phyloP scores from a whole-genome alignment of 345 rosid species.

The Cardamine resedifolia region DNA sequence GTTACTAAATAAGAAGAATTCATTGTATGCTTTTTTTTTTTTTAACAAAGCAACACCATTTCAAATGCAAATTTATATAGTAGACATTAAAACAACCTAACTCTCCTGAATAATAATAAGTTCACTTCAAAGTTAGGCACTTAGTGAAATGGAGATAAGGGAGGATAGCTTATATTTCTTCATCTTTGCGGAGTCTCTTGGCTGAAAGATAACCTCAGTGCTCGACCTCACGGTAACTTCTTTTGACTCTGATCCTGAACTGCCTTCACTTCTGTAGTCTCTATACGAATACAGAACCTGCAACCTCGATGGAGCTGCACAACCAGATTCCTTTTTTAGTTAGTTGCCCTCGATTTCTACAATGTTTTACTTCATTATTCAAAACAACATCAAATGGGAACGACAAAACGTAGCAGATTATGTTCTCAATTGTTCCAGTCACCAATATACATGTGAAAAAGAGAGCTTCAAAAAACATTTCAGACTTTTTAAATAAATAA shows the following conservation, averaged over 20 bases:
- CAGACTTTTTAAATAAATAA: background rate
- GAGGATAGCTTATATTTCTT: conserved; percentile 80
- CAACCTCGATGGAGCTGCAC: conserved; percentile 77
- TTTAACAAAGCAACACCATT: background rate
- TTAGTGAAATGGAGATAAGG: conserved; percentile 60
- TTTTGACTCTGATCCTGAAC: conserved; percentile 67
- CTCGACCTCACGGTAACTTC: conserved; percentile 78
- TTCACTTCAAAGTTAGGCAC: conserved; percentile 47
- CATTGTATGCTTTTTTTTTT: background rate
- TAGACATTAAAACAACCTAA: background rate
- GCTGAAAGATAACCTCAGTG: conserved; percentile 76
- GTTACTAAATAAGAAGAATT: background rate
- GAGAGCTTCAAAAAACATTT: background rate
- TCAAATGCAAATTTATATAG: background rate
- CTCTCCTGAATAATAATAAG: background rate
- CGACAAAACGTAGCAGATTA: background rate
- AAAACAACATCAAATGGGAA: background rate
- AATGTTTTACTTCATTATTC: background rate
- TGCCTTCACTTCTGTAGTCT: conserved; percentile 79
- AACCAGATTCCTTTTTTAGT: background rate
- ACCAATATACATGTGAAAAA: background rate
- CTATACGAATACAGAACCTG: conserved; percentile 75
- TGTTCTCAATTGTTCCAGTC: background rate
- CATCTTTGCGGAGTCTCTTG: conserved; percentile 53
- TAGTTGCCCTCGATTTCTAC: background rate